Percentiles rank a stretch among this genome's conserved stretches.
phyloP scores from a whole-genome alignment of 495 filamentous ascomycete species.

The Lichina pygmaea region DNA sequence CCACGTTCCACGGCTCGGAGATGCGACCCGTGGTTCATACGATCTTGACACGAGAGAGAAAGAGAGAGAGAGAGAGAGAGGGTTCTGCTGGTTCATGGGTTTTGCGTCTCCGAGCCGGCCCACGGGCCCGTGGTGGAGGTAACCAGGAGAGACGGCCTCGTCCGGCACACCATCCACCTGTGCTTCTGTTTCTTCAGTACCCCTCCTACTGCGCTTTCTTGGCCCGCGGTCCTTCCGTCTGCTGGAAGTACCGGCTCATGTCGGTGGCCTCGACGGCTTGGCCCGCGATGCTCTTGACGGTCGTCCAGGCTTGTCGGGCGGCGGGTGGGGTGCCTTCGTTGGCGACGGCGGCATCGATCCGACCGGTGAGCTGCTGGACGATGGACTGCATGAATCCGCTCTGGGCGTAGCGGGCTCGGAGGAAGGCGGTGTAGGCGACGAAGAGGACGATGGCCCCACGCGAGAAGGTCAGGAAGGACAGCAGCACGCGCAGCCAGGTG shows the following conservation, averaged over 20 bases:
- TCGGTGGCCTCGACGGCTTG: slow-evolving; percentile 63
- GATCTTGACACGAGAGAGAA: too few species aligned
- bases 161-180: too few species aligned
- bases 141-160: too few species aligned
- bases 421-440: slow-evolving; percentile 65
- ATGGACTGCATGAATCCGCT: slow-evolving; percentile 73
- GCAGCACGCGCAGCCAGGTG: slow-evolving; percentile 62
- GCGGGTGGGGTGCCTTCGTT: slow-evolving; percentile 70
- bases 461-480: slow-evolving; percentile 59
- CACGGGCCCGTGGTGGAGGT: too few species aligned
- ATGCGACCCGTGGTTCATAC: too few species aligned
- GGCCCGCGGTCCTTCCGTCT: slow-evolving; percentile 13
- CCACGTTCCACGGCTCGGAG: too few species aligned
- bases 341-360: slow-evolving; percentile 54
- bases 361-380: slow-evolving; percentile 40
- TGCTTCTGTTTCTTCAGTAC: too few species aligned
- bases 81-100: too few species aligned
- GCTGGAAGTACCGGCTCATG: slow-evolving; percentile 35
- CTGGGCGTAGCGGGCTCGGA: slow-evolving; percentile 72
- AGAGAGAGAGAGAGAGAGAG: too few species aligned
- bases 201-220: slow-evolving; percentile 3
- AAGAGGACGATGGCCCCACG: slow-evolving; percentile 77
- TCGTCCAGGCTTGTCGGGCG: slow-evolving; percentile 60
- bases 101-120: too few species aligned
- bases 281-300: slow-evolving; percentile 41